Evolutionary conservation across 2,329 filamentous ascomycete species (phyloP).

Genomic region (Epichloe sylvatica): DNA sequence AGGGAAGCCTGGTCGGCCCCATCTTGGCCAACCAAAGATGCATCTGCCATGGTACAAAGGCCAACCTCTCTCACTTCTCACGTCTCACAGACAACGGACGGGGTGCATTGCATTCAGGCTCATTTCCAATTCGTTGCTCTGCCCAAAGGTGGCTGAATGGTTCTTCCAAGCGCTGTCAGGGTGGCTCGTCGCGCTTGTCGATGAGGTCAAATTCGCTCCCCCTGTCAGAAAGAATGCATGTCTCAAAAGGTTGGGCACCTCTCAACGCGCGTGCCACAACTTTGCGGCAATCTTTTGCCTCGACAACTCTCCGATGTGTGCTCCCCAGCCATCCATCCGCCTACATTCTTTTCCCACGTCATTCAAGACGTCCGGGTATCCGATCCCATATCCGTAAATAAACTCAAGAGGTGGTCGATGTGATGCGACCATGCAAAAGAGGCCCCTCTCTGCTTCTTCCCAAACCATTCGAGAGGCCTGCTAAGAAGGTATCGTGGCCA

Average conservation of each 20-base stretch:
- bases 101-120: not conserved
- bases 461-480: not conserved
- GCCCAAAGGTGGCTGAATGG: not conserved
- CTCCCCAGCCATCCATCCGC: not conserved
- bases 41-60: not conserved
- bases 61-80: not conserved
- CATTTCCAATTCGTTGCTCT: not conserved
- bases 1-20: not conserved
- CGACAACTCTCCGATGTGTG: not conserved
- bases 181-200: conserved; percentile 1
- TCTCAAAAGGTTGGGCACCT: not conserved
- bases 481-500: not conserved
- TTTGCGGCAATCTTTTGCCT: not conserved
- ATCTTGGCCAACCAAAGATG: not conserved
- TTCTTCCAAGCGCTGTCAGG: conserved; percentile 3
- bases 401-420: not conserved
- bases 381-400: not conserved
- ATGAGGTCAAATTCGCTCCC: not conserved
- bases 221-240: not conserved
- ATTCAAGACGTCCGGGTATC: not conserved
- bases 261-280: not conserved
- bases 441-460: not conserved
- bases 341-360: not conserved
- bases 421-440: not conserved
- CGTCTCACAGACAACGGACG: not conserved